Percentiles rank a stretch among this genome's conserved stretches.
These are phyloP conservation scores for Buddleja alternifolia DNA, from an alignment of 257 asterid species.

Conservation along the genomic window DNA sequence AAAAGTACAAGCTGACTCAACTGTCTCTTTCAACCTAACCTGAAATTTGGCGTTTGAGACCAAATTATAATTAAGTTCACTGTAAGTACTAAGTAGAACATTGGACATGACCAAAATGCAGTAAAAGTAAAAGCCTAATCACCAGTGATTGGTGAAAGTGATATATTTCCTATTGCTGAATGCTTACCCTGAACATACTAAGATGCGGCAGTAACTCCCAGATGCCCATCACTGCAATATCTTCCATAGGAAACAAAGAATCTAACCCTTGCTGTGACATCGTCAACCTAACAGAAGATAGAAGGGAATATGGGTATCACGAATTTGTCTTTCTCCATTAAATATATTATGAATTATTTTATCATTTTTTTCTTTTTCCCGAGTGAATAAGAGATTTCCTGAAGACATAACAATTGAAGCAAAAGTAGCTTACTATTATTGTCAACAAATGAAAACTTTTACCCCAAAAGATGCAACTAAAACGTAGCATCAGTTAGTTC, in stretches of 20 bases:
- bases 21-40: slow-evolving; percentile 68
- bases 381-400: neutral
- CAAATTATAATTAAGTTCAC: slow-evolving; percentile 20
- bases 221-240: slow-evolving; percentile 90
- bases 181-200: slow-evolving; percentile 69
- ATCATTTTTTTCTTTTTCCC: neutral
- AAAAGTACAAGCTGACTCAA: slow-evolving; percentile 69
- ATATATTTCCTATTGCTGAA: slow-evolving; percentile 20
- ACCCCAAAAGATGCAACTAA: neutral
- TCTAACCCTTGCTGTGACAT: slow-evolving; percentile 78
- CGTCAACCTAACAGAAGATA: slow-evolving; percentile 45
- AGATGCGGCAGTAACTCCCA: slow-evolving; percentile 94
- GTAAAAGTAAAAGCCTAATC: neutral
- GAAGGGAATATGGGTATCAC: slow-evolving; percentile 8
- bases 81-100: neutral
- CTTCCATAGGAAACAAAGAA: slow-evolving; percentile 83
- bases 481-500: too few relatives aligned
- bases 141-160: slow-evolving; percentile 22
- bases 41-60: slow-evolving; percentile 40
- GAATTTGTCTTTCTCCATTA: slow-evolving; percentile 26
- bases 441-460: neutral
- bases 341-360: neutral
- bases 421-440: neutral
- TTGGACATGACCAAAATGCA: slow-evolving; percentile 14
- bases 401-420: neutral